These are phyloP conservation scores for Talaromyces sp. DNA, from an alignment of 2,329 filamentous ascomycete species.

Conservation along the genomic window DNA sequence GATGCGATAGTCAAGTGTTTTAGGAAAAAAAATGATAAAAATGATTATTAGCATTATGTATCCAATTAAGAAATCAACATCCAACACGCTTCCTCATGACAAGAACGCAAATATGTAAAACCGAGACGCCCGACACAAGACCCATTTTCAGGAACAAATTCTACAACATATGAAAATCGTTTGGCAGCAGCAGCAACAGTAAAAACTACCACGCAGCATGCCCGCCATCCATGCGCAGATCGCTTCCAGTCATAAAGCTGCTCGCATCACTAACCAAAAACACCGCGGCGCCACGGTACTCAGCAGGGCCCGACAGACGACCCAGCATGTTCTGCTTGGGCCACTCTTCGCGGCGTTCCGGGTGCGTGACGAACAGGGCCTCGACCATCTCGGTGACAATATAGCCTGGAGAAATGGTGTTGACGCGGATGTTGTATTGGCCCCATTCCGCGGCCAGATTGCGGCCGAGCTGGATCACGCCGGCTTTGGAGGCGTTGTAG, in stretches of 20 bases:
- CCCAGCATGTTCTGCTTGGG: slow-evolving; percentile 80
- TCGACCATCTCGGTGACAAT: slow-evolving; percentile 44
- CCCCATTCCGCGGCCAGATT: slow-evolving; percentile 47
- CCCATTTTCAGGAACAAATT: too few relatives aligned
- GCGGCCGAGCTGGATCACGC: slow-evolving; percentile 41
- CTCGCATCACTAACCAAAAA: slow-evolving; percentile 45
- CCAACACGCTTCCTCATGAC: not conserved
- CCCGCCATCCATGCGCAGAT: slow-evolving; percentile 50
- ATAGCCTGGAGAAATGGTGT: slow-evolving; percentile 44
- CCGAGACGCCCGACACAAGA: not conserved
- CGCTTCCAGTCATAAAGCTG: slow-evolving; percentile 51
- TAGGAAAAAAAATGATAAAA: not conserved
- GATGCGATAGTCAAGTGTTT: too few relatives aligned
- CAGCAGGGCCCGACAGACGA: slow-evolving; percentile 59
- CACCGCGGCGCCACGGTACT: slow-evolving; percentile 56
- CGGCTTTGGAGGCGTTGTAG: slow-evolving; percentile 46
- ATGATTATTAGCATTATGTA: not conserved
- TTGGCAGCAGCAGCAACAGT: too few relatives aligned
- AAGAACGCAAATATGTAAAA: not conserved
- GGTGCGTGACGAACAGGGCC: slow-evolving; percentile 53
- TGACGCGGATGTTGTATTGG: slow-evolving; percentile 43
- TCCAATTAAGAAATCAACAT: not conserved
- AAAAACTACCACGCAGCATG: slow-evolving; percentile 51
- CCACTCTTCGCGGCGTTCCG: slow-evolving; percentile 74
- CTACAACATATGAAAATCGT: not conserved